Evolutionary conservation across 2,329 filamentous ascomycete genomes (phyloP).

Genomic region (Scedosporium aurantiacum): DNA sequence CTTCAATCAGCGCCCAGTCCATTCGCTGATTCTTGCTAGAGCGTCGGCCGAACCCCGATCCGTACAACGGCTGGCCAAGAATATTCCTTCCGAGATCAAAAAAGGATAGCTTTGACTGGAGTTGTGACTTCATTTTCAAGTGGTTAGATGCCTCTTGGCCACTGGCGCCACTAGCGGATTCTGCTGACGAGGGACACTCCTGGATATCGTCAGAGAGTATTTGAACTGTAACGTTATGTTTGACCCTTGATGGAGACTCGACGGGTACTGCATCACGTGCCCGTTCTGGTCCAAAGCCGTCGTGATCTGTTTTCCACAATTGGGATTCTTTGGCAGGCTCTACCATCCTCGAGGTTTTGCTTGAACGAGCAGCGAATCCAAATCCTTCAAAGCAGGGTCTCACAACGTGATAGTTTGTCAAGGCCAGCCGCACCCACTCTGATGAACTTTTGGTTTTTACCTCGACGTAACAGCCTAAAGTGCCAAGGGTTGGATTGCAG

Average conservation of each 20-base stretch:
- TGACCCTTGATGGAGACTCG: background rate
- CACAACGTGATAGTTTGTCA: background rate
- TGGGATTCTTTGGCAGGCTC: background rate
- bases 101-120: background rate
- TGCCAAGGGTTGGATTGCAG: background rate
- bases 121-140: too few relatives aligned
- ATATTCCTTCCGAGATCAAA: background rate
- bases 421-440: background rate
- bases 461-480: background rate
- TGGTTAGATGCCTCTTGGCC: too few relatives aligned
- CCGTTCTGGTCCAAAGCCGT: background rate
- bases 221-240: background rate
- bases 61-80: background rate
- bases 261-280: background rate
- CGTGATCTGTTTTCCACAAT: background rate
- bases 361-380: background rate
- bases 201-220: background rate
- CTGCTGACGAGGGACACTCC: too few relatives aligned
- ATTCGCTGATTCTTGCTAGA: background rate
- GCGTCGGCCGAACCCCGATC: background rate
- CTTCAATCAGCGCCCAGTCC: background rate
- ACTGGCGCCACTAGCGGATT: too few relatives aligned
- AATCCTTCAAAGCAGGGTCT: background rate
- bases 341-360: background rate
- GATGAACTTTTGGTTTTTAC: background rate